A percentile compares a stretch with the other conserved stretches of the same genome.
phyloP scores from a whole-genome alignment of 306 rosid genomes.

The Cercis canadensis region DNA sequence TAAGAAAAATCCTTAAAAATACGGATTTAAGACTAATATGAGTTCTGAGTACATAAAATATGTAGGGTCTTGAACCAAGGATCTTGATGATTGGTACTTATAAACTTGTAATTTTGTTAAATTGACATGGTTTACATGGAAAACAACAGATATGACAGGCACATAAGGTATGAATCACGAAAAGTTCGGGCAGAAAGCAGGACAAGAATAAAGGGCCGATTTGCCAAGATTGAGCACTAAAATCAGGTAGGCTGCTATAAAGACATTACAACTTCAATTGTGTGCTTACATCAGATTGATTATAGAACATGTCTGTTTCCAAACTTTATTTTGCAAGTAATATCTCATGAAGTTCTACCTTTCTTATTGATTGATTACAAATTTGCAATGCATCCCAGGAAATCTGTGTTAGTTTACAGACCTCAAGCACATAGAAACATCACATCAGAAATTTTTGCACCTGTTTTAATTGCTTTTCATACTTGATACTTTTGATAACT shows the following conservation, averaged over 20 bases:
- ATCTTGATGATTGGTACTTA: conserved; percentile 6
- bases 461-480: too few relatives aligned
- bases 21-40: neutral
- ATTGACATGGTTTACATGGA: conserved; percentile 35
- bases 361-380: too few relatives aligned
- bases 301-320: conserved; percentile 7
- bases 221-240: conserved; percentile 73
- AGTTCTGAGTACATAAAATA: too few relatives aligned
- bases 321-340: conserved; percentile 1
- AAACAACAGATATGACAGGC: conserved; percentile 79
- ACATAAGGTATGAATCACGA: conserved; percentile 82
- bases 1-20: neutral
- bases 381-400: too few relatives aligned
- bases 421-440: too few relatives aligned
- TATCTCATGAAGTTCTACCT: too few relatives aligned
- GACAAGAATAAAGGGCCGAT: conserved; percentile 80
- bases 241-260: conserved; percentile 41
- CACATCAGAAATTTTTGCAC: too few relatives aligned
- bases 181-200: conserved; percentile 89
- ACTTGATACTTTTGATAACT: too few relatives aligned
- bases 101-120: neutral
- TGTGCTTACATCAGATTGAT: conserved; percentile 14
- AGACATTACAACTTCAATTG: conserved; percentile 5
- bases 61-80: conserved; percentile 5
- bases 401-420: too few relatives aligned